These are phyloP conservation scores for Metschnikowia sp. DNA, from an alignment of 805 yeast genomes.

Conservation along the genomic window DNA sequence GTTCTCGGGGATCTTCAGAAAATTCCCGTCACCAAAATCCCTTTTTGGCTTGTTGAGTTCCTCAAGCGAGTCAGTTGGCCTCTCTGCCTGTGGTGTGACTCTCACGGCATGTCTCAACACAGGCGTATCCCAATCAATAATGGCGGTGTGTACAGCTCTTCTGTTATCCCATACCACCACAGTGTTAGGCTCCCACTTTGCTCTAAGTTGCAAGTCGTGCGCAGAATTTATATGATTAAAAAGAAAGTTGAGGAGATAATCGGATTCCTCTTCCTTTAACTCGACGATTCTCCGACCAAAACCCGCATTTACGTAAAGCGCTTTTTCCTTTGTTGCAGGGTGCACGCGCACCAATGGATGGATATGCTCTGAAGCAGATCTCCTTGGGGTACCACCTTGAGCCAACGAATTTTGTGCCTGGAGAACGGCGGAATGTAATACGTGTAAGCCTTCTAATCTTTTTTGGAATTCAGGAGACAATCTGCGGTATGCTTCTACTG, in stretches of 20 bases:
- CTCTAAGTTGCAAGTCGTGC: slow-evolving; percentile 35
- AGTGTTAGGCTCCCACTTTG: slow-evolving; percentile 34
- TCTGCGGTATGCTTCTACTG: slow-evolving; percentile 36
- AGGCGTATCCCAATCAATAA: slow-evolving; percentile 34
- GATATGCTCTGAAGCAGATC: slow-evolving; percentile 30
- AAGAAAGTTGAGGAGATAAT: slow-evolving; percentile 27
- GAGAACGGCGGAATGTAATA: slow-evolving; percentile 32
- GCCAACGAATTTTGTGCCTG: slow-evolving; percentile 27
- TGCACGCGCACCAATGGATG: slow-evolving; percentile 35
- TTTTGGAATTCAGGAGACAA: slow-evolving; percentile 33
- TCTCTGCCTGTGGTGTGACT: slow-evolving; percentile 35
- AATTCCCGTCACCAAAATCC: slow-evolving; percentile 1
- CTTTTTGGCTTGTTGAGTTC: slow-evolving; percentile 30
- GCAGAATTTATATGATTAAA: slow-evolving; percentile 29
- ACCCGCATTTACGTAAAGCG: slow-evolving; percentile 29
- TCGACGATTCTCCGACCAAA: slow-evolving; percentile 33
- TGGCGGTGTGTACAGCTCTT: slow-evolving; percentile 32
- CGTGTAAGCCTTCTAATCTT: slow-evolving; percentile 30
- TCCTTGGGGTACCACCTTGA: slow-evolving; percentile 31
- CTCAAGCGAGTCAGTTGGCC: slow-evolving; percentile 32
- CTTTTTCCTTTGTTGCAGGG: slow-evolving; percentile 33
- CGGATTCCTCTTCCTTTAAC: slow-evolving; percentile 33
- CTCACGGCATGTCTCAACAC: slow-evolving; percentile 34
- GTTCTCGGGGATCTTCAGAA: neutral
- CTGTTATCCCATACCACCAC: slow-evolving; percentile 38